These are phyloP conservation scores for Castanea mollissima DNA, from an alignment of 306 rosid genomes.

Conservation along the genomic window DNA sequence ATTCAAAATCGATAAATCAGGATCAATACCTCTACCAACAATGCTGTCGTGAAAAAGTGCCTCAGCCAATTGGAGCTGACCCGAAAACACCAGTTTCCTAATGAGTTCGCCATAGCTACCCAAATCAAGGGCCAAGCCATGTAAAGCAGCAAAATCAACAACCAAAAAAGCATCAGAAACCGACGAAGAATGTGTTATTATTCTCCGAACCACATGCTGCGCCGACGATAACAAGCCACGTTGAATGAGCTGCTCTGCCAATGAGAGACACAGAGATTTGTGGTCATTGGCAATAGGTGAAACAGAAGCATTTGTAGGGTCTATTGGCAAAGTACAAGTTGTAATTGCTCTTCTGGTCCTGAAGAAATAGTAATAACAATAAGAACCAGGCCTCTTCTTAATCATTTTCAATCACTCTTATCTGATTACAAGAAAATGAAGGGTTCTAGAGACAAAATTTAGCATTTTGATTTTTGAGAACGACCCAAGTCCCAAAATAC, in stretches of 20 bases:
- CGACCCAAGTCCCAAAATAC: not conserved
- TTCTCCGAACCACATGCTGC: constrained; percentile 34
- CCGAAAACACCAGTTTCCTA: constrained; percentile 32
- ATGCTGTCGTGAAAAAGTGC: constrained; percentile 19
- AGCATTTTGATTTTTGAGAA: not conserved
- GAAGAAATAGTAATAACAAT: constrained; percentile 7
- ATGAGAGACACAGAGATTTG: constrained; percentile 25
- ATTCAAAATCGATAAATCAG: constrained; percentile 26
- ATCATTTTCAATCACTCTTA: constrained; percentile 18
- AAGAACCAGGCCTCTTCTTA: constrained; percentile 15
- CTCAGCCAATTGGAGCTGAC: constrained; percentile 40
- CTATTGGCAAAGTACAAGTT: constrained; percentile 28
- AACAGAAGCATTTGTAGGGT: not conserved
- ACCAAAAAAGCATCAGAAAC: constrained; percentile 29
- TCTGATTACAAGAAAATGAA: not conserved
- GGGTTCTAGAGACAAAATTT: not conserved
- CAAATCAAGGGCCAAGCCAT: constrained; percentile 38
- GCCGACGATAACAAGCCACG: constrained; percentile 34
- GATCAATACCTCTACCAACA: constrained; percentile 20
- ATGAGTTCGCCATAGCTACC: constrained; percentile 29
- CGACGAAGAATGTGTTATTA: constrained; percentile 24
- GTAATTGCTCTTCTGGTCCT: constrained; percentile 27
- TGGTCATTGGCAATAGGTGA: constrained; percentile 22
- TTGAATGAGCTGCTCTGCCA: constrained; percentile 30
- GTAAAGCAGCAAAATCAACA: constrained; percentile 20